Evolutionary conservation across 169 alveolate genomes (phyloP).

Genomic region (Theileria sp.): DNA sequence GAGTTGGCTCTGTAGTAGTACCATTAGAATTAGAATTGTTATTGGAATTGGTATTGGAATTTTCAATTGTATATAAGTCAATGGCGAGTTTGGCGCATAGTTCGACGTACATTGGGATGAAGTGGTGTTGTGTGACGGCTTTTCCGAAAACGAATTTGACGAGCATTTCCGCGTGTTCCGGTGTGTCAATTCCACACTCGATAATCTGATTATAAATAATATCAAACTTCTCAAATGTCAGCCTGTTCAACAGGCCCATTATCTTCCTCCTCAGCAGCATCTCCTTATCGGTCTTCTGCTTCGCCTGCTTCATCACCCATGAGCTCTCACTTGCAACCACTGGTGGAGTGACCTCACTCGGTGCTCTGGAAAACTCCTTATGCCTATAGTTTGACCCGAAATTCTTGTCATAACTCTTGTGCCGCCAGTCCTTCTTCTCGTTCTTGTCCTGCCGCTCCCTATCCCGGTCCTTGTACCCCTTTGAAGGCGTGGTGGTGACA

Average conservation of each 20-base stretch:
- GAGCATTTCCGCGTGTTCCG: constrained; percentile 69
- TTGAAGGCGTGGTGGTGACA: neutral
- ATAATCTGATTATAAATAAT: constrained; percentile 70
- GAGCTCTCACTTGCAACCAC: constrained; percentile 67
- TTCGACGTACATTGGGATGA: constrained; percentile 84
- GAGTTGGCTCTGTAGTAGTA: too few species aligned
- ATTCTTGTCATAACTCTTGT: constrained; percentile 5
- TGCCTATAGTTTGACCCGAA: constrained; percentile 20
- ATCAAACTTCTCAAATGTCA: constrained; percentile 77
- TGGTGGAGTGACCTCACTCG: constrained; percentile 30
- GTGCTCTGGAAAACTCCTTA: constrained; percentile 57
- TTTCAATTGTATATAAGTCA: constrained; percentile 68
- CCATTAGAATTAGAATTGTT: neutral
- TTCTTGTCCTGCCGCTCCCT: constrained; percentile 16
- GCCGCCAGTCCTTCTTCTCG: constrained; percentile 14
- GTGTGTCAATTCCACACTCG: constrained; percentile 66
- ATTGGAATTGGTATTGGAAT: neutral
- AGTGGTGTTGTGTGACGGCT: constrained; percentile 85
- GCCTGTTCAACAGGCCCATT: constrained; percentile 75
- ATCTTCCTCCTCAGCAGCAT: constrained; percentile 66
- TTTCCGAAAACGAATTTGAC: constrained; percentile 77
- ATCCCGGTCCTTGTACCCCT: constrained; percentile 7
- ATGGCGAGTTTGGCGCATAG: constrained; percentile 77
- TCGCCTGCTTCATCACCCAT: constrained; percentile 71
- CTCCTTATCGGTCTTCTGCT: constrained; percentile 68